phyloP scores from a whole-genome alignment of 2,329 filamentous ascomycete genomes.

The Fusarium redolens region DNA sequence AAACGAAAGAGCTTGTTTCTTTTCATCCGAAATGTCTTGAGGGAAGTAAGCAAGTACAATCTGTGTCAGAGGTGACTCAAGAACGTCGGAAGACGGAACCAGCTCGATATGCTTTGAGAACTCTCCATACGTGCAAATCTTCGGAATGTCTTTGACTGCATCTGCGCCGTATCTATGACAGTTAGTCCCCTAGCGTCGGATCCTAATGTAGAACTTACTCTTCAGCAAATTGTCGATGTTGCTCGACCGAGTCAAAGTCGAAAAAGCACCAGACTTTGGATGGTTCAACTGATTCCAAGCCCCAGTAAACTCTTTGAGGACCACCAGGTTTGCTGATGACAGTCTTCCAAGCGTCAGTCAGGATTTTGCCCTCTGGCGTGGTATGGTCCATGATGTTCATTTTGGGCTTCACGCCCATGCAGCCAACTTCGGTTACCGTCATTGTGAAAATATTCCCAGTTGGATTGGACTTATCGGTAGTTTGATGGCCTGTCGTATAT shows the following conservation, averaged over 20 bases:
- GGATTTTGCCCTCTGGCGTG: constrained; percentile 1
- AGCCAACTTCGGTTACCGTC: constrained; percentile 18
- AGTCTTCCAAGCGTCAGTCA: background rate
- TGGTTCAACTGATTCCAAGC: background rate
- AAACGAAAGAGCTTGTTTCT: background rate
- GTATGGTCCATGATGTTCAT: constrained; percentile 7
- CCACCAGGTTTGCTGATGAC: constrained; percentile 2
- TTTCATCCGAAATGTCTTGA: background rate
- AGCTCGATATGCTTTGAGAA: constrained; percentile 16
- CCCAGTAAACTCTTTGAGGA: constrained; percentile 13
- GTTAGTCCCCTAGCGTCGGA: background rate
- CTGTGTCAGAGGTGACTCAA: background rate
- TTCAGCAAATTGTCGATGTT: constrained; percentile 8
- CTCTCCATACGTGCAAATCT: constrained; percentile 18
- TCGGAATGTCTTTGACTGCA: constrained; percentile 18
- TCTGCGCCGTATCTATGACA: background rate
- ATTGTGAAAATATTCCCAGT: background rate
- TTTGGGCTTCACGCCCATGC: constrained; percentile 11
- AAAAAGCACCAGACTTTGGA: constrained; percentile 23
- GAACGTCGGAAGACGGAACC: constrained; percentile 6
- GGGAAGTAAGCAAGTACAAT: constrained; percentile 8
- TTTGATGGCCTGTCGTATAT: no score
- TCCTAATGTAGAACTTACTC: background rate
- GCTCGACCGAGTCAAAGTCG: constrained; percentile 19
- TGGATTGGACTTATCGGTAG: background rate